Percentiles rank a stretch among this genome's conserved stretches.
These are phyloP conservation scores for Astrocystis sublimbata DNA, from an alignment of 495 filamentous ascomycete genomes.

Conservation along the genomic window DNA sequence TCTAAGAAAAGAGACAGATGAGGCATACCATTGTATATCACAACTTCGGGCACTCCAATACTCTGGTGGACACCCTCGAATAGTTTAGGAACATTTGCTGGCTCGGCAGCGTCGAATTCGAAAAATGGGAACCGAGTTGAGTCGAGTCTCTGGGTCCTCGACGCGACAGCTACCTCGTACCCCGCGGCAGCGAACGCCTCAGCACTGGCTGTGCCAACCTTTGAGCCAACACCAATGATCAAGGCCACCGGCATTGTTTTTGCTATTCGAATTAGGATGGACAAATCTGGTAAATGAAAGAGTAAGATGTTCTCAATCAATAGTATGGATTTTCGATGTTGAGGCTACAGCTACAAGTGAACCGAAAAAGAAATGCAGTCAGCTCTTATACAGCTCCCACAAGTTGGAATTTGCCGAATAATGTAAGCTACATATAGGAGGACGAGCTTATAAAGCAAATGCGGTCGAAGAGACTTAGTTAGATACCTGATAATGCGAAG, in stretches of 20 bases:
- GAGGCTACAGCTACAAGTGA: neutral
- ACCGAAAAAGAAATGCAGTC: neutral
- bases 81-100: constrained; percentile 33
- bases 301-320: neutral
- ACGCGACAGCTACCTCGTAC: constrained; percentile 47
- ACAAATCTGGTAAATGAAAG: neutral
- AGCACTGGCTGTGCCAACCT: constrained; percentile 41
- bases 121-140: constrained; percentile 33
- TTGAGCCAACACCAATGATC: constrained; percentile 47
- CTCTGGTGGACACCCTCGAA: constrained; percentile 48
- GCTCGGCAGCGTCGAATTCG: constrained; percentile 43
- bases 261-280: neutral
- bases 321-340: neutral
- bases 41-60: constrained; percentile 32
- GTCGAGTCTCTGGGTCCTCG: constrained; percentile 28
- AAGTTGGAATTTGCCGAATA: neutral
- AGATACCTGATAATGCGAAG: too few species aligned
- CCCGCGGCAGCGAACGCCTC: constrained; percentile 41
- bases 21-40: constrained; percentile 34
- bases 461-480: too few species aligned
- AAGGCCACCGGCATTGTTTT: constrained; percentile 32
- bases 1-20: neutral
- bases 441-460: constrained; percentile 9
- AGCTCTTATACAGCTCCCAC: neutral
- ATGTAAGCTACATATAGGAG: neutral